Evolutionary conservation across 306 rosid genomes (phyloP).

Genomic region (Sicyos edulis): DNA sequence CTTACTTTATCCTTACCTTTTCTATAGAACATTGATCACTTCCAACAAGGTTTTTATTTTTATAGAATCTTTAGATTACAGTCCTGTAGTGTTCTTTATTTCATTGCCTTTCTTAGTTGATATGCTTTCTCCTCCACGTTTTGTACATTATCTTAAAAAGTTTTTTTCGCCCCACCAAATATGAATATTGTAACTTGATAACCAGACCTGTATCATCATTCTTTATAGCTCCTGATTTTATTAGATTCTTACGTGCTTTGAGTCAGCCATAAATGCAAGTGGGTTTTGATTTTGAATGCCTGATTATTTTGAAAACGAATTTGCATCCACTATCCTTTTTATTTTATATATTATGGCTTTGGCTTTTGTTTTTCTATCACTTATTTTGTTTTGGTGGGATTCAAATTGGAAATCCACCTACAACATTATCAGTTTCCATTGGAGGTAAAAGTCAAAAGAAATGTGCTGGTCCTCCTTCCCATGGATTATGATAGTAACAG

Average conservation of each 20-base stretch:
- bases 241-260: conserved; percentile 18
- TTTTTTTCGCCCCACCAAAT: conserved; percentile 9
- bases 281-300: conserved; percentile 15
- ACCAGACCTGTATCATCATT: not conserved
- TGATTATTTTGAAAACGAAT: conserved; percentile 17
- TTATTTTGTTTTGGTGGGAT: conserved; percentile 14
- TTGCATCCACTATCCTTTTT: conserved; percentile 19
- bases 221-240: conserved; percentile 6
- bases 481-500: conserved; percentile 14
- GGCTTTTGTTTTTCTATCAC: not conserved
- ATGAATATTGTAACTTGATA: conserved; percentile 15
- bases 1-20: conserved; percentile 12
- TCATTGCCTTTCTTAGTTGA: not conserved
- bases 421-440: conserved; percentile 9
- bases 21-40: not conserved
- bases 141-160: conserved; percentile 13
- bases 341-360: conserved; percentile 19
- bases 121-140: conserved; percentile 12
- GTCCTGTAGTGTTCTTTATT: not conserved
- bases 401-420: conserved; percentile 22
- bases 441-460: conserved; percentile 15
- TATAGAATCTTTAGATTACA: conserved; percentile 13
- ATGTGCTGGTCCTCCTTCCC: conserved; percentile 16
- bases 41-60: not conserved
- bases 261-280: conserved; percentile 21